These are phyloP conservation scores for Backusella psychrophila DNA, from an alignment of 192 early-diverging fungal species.

Conservation along the genomic window DNA sequence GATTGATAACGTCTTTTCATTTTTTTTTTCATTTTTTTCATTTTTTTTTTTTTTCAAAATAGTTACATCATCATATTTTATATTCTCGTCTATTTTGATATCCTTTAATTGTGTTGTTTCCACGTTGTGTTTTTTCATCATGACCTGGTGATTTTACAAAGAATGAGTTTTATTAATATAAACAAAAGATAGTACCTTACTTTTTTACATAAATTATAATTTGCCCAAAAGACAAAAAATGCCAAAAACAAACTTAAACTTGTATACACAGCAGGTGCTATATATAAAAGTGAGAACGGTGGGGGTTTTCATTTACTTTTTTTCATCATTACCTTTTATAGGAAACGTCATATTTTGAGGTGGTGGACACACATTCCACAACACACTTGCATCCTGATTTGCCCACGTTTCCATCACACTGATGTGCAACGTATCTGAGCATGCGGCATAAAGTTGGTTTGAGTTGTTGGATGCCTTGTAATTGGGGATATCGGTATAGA, in stretches of 20 bases:
- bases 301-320: too few species aligned
- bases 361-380: slow-evolving; percentile 41
- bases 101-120: background rate
- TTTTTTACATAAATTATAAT: slow-evolving; percentile 36
- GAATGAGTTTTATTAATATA: too few species aligned
- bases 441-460: slow-evolving; percentile 34
- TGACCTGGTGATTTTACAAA: too few species aligned
- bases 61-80: background rate
- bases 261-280: slow-evolving; percentile 29
- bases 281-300: too few species aligned
- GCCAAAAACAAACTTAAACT: slow-evolving; percentile 34
- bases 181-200: background rate
- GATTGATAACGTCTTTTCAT: too few species aligned
- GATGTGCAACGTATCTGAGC: slow-evolving; percentile 25
- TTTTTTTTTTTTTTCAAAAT: background rate
- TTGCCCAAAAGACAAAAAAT: slow-evolving; percentile 36
- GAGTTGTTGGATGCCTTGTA: slow-evolving; percentile 39
- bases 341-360: slow-evolving; percentile 18
- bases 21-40: too few species aligned
- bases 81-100: background rate
- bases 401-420: slow-evolving; percentile 26
- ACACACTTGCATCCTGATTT: slow-evolving; percentile 19
- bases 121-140: background rate
- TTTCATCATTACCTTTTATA: slow-evolving; percentile 15
- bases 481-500: slow-evolving; percentile 38